These are phyloP conservation scores for Tephrocybe sp. DNA, from an alignment of 768 basidiomycete genomes.

Conservation along the genomic window DNA sequence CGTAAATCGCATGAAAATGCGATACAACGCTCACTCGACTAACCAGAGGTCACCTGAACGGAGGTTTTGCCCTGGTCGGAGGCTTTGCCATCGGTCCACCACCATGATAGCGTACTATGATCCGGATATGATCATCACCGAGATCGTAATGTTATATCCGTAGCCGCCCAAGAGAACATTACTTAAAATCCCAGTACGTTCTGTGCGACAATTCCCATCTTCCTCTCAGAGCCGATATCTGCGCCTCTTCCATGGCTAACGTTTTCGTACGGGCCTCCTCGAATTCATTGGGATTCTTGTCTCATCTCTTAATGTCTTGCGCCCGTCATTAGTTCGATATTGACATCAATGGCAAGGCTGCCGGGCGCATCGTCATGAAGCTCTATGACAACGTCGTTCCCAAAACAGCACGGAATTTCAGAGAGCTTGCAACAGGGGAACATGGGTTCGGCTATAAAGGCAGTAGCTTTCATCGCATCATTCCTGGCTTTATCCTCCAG, in stretches of 20 bases:
- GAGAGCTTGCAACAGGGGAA: constrained; percentile 68
- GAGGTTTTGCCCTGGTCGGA: not conserved
- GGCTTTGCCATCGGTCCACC: not conserved
- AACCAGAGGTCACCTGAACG: constrained; percentile 4
- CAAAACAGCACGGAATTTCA: constrained; percentile 77
- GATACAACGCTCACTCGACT: not conserved
- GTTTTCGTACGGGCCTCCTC: constrained; percentile 15
- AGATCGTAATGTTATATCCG: constrained; percentile 12
- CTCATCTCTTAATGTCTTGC: not conserved
- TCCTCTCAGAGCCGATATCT: not conserved
- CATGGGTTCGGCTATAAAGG: constrained; percentile 72
- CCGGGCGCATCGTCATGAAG: constrained; percentile 78
- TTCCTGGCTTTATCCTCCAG: constrained; percentile 80
- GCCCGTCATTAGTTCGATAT: constrained; percentile 55
- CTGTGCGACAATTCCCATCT: not conserved
- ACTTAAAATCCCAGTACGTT: not conserved
- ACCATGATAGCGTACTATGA: constrained; percentile 11
- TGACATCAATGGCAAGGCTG: constrained; percentile 53
- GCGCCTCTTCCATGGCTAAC: constrained; percentile 15
- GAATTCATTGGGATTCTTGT: not conserved
- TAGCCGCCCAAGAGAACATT: constrained; percentile 6
- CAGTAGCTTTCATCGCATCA: constrained; percentile 70
- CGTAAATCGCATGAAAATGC: not conserved
- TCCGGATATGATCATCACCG: constrained; percentile 13
- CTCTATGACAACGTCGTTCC: constrained; percentile 84